Base-by-base conservation (phyloP, 805 yeast species). In the Candida golubevii region DNA sequence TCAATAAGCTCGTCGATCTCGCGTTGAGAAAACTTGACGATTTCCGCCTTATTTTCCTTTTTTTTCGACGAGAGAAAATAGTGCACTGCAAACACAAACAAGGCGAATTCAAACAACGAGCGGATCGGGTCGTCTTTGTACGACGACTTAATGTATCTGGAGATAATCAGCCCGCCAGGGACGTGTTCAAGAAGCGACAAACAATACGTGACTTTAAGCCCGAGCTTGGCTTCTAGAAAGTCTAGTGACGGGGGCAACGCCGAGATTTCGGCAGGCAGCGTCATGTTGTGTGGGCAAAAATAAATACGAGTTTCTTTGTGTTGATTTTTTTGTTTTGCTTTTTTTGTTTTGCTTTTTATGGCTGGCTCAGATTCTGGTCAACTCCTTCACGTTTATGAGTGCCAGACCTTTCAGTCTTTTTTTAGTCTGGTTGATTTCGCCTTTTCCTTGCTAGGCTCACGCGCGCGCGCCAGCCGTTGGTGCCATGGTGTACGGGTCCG, bases 111-210 rank as follows among this genome's bases (percentile, higher is more conserved):
- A 43, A 93, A 72, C 7, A 88, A 59, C 0, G 98, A 86, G 57
- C 99, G 79, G 48, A 88, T 76, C 1, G 99, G 99, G 63, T 93
- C 99, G 65, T 93, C 80, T 62, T 88, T 89, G 62, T 90, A 90
- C 2, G 97, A 88, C 10, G 89, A 82, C 51, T 75, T 75, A 57
- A 93, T 83, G 64, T 93, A 93, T 45, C 89, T 67, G 29, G 83
- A 67, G 6, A 83, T 58, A 44, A 79, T 67, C 36, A 66, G 69
- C 12, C 85, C 85, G 44, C 85, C 85, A 1, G 87, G 87, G 5
- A 71, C 37, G 30, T 54, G 60, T 31, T 63, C 68, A 36, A 71
- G 59, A 40, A 56, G 57, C 50, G 67, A 61, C 43, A 71, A 56
- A 47, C 69, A 71, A 33, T 53, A 57, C 12, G 66, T 59, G 48